Conservation (phyloP, 352 stramenopile species). For the Pythium dissimile region DNA sequence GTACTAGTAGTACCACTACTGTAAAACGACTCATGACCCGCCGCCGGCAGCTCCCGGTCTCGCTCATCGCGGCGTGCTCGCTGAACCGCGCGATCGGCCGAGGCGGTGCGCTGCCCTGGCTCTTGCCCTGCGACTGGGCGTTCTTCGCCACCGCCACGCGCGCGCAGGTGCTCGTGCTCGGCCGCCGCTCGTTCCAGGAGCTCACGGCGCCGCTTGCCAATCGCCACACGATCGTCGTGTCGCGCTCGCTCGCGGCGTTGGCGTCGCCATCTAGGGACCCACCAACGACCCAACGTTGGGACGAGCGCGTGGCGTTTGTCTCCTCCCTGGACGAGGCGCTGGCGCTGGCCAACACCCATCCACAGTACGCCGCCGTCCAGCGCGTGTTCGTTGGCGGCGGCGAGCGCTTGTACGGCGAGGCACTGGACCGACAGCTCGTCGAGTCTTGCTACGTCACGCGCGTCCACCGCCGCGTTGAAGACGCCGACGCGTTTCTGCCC, state of each 20-base stretch:
- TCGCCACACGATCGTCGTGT: slow-evolving; percentile 61
- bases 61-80: slow-evolving; percentile 66
- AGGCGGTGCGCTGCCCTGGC: slow-evolving; percentile 52
- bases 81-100: slow-evolving; percentile 66
- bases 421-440: slow-evolving; percentile 33
- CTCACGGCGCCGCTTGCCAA: slow-evolving; percentile 42
- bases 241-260: slow-evolving; percentile 24
- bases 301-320: slow-evolving; percentile 28
- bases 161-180: slow-evolving; percentile 59
- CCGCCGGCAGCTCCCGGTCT: slow-evolving; percentile 26
- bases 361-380: slow-evolving; percentile 32
- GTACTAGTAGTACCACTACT: no score
- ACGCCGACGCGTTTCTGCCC: slow-evolving; percentile 59
- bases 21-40: no score
- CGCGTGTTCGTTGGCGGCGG: slow-evolving; percentile 66
- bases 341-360: slow-evolving; percentile 25
- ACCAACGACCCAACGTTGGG: no score
- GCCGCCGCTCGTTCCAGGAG: slow-evolving; percentile 37
- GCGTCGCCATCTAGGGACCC: no score
- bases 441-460: slow-evolving; percentile 64
- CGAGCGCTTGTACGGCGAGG: slow-evolving; percentile 56
- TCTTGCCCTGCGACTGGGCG: slow-evolving; percentile 58
- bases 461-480: slow-evolving; percentile 40
- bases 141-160: slow-evolving; percentile 60
- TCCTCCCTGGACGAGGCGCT: slow-evolving; percentile 43